Conservation (phyloP, 2,329 filamentous ascomycete genomes). For the Claviceps purpurea region DNA sequence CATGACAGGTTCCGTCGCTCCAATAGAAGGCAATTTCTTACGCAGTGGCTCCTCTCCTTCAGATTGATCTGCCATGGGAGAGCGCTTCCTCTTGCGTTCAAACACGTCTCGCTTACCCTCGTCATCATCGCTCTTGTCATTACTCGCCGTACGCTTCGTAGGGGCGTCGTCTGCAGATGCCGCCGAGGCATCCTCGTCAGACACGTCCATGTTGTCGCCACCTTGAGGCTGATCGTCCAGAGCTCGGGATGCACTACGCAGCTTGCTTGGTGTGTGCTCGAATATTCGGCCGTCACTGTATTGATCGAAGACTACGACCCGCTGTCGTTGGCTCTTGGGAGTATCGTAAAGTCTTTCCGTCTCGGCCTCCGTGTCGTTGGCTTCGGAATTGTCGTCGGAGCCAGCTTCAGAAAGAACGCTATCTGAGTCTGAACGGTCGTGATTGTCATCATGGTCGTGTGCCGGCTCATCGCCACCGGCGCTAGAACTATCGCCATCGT, state of each 20-base stretch:
- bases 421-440: slow-evolving; percentile 31
- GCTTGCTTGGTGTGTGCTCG: slow-evolving; percentile 64
- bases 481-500: slow-evolving; percentile 18
- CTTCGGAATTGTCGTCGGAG: slow-evolving; percentile 25
- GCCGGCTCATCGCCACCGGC: slow-evolving; percentile 14
- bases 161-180: slow-evolving; percentile 24
- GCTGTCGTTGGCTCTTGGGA: slow-evolving; percentile 53
- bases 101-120: slow-evolving; percentile 20
- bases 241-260: slow-evolving; percentile 35
- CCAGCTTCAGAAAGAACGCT: slow-evolving; percentile 44
- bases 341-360: slow-evolving; percentile 87
- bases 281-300: slow-evolving; percentile 40
- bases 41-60: slow-evolving; percentile 35
- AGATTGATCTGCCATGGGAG: slow-evolving; percentile 28
- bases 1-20: slow-evolving; percentile 24
- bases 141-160: slow-evolving; percentile 17
- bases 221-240: slow-evolving; percentile 21
- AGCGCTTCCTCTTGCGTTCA: slow-evolving; percentile 38
- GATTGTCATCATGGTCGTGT: slow-evolving; percentile 8
- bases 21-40: slow-evolving; percentile 40
- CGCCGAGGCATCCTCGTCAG: slow-evolving; percentile 25
- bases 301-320: slow-evolving; percentile 45
- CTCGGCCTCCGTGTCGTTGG: slow-evolving; percentile 71
- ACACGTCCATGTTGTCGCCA: slow-evolving; percentile 26
- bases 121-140: slow-evolving; percentile 17